A percentile compares a stretch with the other conserved stretches of the same genome.
These are phyloP conservation scores for Friedmanniomyces simplex DNA, from an alignment of 495 filamentous ascomycete species.

Conservation along the genomic window DNA sequence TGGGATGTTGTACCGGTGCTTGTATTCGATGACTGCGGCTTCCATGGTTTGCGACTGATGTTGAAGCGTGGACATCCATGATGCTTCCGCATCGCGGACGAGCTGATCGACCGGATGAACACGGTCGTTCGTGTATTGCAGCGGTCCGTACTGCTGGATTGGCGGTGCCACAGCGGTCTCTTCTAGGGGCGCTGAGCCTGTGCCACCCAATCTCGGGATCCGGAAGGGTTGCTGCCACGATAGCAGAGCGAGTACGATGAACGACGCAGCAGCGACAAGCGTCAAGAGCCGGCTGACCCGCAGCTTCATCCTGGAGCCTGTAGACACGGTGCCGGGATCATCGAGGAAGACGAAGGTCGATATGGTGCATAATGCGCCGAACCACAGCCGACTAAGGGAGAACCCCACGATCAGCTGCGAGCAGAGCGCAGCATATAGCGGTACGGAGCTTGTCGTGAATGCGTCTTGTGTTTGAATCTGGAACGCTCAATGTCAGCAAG, in stretches of 20 bases:
- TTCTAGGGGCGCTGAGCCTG: not conserved
- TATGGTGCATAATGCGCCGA: slow-evolving; percentile 13
- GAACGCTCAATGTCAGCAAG: not conserved
- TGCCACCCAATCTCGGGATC: not conserved
- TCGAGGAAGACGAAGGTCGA: slow-evolving; percentile 13
- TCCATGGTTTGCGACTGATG: slow-evolving; percentile 41
- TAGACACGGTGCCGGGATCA: not conserved
- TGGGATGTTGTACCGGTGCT: slow-evolving; percentile 42
- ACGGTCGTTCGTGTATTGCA: slow-evolving; percentile 20
- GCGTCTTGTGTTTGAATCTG: slow-evolving; percentile 19
- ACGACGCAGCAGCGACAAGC: slow-evolving; percentile 17
- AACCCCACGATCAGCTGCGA: slow-evolving; percentile 11
- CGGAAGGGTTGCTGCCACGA: slow-evolving; percentile 8
- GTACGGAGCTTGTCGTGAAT: slow-evolving; percentile 11
- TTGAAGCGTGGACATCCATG: slow-evolving; percentile 36
- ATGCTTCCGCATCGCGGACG: slow-evolving; percentile 40
- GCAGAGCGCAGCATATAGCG: slow-evolving; percentile 13
- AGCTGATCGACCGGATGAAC: slow-evolving; percentile 44
- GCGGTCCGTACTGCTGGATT: slow-evolving; percentile 13
- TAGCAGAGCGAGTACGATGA: slow-evolving; percentile 6
- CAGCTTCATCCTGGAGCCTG: slow-evolving; percentile 3
- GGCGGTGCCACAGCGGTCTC: not conserved
- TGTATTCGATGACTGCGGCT: slow-evolving; percentile 49
- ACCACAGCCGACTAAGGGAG: slow-evolving; percentile 17
- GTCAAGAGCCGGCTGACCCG: slow-evolving; percentile 9